A percentile compares a stretch with the other conserved stretches of the same genome.
These are phyloP conservation scores for Tolypocladium tundrense DNA, from an alignment of 2,329 filamentous ascomycete species.

Conservation along the genomic window DNA sequence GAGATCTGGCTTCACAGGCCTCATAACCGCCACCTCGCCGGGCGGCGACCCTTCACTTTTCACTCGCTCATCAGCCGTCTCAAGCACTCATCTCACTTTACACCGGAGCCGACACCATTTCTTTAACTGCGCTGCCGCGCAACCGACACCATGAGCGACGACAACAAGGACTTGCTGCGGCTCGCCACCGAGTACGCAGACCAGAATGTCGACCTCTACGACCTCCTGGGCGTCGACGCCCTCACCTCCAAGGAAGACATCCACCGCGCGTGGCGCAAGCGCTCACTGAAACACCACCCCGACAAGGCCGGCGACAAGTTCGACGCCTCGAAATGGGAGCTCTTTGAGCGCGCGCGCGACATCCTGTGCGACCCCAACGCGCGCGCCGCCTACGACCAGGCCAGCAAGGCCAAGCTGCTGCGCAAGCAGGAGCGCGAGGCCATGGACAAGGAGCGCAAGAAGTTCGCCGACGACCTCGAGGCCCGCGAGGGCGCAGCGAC, in stretches of 20 bases:
- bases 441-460: constrained; percentile 61
- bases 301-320: constrained; percentile 74
- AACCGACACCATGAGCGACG: constrained; percentile 18
- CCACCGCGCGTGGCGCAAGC: constrained; percentile 73
- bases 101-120: no score
- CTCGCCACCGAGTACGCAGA: constrained; percentile 50
- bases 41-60: no score
- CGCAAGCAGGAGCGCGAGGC: constrained; percentile 61
- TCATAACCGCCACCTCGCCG: no score
- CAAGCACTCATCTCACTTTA: no score
- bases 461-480: constrained; percentile 82
- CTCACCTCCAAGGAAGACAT: constrained; percentile 62
- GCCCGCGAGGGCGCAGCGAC: constrained; percentile 60
- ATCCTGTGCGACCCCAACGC: constrained; percentile 63
- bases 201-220: constrained; percentile 65
- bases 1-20: no score
- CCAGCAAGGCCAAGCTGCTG: constrained; percentile 59
- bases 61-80: no score
- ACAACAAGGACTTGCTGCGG: constrained; percentile 38
- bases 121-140: no score
- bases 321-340: constrained; percentile 74
- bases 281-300: constrained; percentile 83
- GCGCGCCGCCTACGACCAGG: constrained; percentile 68
- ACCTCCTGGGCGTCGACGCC: constrained; percentile 57
- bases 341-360: constrained; percentile 77